These are phyloP conservation scores for Botryotinia globosa DNA, from an alignment of 2,329 filamentous ascomycete genomes.

Conservation along the genomic window DNA sequence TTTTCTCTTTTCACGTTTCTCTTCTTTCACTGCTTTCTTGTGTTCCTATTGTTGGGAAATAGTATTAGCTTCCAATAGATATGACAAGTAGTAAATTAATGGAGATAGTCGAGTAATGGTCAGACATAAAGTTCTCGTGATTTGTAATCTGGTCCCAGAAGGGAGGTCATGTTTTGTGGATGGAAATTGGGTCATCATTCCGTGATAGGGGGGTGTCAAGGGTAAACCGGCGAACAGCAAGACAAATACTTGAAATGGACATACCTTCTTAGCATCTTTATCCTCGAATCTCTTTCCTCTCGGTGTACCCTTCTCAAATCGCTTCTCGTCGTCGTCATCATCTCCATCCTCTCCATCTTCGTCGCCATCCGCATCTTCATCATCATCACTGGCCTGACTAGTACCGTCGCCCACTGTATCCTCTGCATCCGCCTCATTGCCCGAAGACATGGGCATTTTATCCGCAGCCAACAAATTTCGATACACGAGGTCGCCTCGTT, in stretches of 20 bases:
- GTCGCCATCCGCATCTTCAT: constrained; percentile 43
- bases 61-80: not conserved
- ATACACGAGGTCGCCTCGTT: constrained; percentile 78
- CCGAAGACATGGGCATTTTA: constrained; percentile 48
- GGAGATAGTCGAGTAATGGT: not conserved
- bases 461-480: constrained; percentile 72
- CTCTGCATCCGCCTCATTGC: constrained; percentile 42
- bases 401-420: constrained; percentile 42
- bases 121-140: constrained; percentile 16
- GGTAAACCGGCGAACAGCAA: constrained; percentile 2
- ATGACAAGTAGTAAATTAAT: not conserved
- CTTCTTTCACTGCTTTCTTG: constrained; percentile 90
- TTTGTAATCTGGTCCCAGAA: constrained; percentile 17
- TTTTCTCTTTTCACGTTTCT: constrained; percentile 88
- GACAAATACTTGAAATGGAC: constrained; percentile 9
- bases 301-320: constrained; percentile 65
- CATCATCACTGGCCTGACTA: constrained; percentile 38
- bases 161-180: constrained; percentile 18
- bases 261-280: constrained; percentile 80
- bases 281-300: constrained; percentile 85
- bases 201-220: constrained; percentile 31
- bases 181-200: constrained; percentile 18
- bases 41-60: constrained; percentile 51
- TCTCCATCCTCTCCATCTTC: constrained; percentile 38
- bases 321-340: constrained; percentile 48